Evolutionary conservation across 2,329 filamentous ascomycete genomes (phyloP).

Genomic region (Aspergillus quadrilineatus): DNA sequence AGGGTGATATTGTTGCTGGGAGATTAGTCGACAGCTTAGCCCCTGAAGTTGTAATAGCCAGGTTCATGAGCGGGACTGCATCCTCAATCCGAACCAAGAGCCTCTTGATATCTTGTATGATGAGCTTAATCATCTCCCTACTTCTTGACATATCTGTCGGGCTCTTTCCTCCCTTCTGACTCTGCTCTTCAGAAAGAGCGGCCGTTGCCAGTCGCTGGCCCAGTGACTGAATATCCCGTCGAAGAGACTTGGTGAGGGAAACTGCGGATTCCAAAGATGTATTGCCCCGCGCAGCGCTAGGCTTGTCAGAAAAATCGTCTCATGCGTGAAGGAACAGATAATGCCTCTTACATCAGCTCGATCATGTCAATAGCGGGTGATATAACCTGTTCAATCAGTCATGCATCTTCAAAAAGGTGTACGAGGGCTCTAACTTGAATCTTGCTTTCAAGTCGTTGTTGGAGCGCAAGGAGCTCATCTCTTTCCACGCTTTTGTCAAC

Average conservation of each 20-base stretch:
- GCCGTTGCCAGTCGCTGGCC: conserved; percentile 72
- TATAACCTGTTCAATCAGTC: conserved; percentile 60
- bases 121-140: conserved; percentile 64
- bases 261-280: conserved; percentile 82
- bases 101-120: conserved; percentile 72
- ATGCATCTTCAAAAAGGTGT: background rate
- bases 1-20: conserved; percentile 82
- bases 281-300: conserved; percentile 68
- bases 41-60: conserved; percentile 92
- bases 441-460: conserved; percentile 75
- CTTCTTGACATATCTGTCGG: conserved; percentile 54
- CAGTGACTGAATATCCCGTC: conserved; percentile 77
- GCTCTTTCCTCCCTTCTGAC: conserved; percentile 33
- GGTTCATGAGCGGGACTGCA: conserved; percentile 84
- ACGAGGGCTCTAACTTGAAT: conserved; percentile 62
- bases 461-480: conserved; percentile 69
- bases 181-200: conserved; percentile 58
- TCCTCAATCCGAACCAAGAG: conserved; percentile 81
- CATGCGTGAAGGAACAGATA: background rate
- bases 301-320: background rate
- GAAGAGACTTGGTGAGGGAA: conserved; percentile 75
- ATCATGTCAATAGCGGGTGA: conserved; percentile 90
- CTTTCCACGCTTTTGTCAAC: conserved; percentile 67
- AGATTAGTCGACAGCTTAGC: conserved; percentile 79
- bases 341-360: conserved; percentile 69